These are phyloP conservation scores for Solanum appendiculatum DNA, from an alignment of 257 asterid species.

Conservation along the genomic window DNA sequence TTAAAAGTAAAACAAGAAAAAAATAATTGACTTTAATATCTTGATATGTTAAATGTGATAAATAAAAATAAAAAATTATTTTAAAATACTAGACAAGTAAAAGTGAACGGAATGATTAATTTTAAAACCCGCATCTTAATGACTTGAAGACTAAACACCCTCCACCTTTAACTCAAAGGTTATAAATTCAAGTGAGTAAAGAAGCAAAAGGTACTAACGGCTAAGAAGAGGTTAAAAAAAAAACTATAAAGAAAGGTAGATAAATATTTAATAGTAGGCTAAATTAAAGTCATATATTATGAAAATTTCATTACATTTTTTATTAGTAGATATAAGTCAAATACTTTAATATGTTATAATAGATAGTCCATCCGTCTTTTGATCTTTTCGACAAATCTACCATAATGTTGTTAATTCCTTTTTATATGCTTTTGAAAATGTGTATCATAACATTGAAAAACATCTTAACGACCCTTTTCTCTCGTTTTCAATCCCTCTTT, in stretches of 20 bases:
- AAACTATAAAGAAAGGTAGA: too few relatives aligned
- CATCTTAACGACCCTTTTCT: background rate
- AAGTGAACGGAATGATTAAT: too few relatives aligned
- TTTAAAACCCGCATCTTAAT: too few relatives aligned
- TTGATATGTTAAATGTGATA: background rate
- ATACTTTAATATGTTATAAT: background rate
- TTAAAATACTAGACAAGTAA: too few relatives aligned
- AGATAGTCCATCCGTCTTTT: background rate
- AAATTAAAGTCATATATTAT: background rate
- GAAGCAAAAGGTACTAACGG: too few relatives aligned
- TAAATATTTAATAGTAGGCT: background rate
- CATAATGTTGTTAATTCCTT: background rate
- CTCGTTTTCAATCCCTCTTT: background rate
- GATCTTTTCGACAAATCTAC: background rate
- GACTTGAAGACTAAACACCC: too few relatives aligned
- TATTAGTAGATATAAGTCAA: background rate
- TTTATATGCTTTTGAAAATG: background rate
- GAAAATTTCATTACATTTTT: background rate
- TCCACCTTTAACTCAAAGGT: too few relatives aligned
- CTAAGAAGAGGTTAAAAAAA: too few relatives aligned
- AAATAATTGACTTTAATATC: too few relatives aligned
- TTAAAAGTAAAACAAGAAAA: too few relatives aligned
- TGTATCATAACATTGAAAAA: background rate
- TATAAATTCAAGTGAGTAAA: too few relatives aligned
- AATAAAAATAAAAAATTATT: too few relatives aligned